Percentiles rank a stretch among this genome's conserved stretches.
Evolutionary conservation across 2,329 filamentous ascomycete species (phyloP).

Genomic region (Diaporthe ampelina): DNA sequence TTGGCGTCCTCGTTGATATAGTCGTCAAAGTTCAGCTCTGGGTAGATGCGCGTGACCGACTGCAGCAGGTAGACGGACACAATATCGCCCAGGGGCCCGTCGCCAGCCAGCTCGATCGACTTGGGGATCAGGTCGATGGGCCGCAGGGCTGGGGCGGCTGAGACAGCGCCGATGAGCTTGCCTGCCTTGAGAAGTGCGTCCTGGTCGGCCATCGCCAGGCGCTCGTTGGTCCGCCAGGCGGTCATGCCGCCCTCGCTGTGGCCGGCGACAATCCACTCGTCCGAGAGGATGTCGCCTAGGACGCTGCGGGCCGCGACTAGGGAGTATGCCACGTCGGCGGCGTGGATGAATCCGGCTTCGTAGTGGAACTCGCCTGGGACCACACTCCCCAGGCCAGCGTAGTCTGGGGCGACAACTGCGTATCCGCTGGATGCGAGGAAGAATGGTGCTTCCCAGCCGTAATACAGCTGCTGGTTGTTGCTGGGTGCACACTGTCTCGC

Average conservation of each 20-base stretch:
- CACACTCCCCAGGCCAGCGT: slow-evolving; percentile 4
- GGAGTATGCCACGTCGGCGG: neutral
- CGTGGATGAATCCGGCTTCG: neutral
- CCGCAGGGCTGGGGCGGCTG: slow-evolving; percentile 5
- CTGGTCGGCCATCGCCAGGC: neutral
- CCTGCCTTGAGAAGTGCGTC: neutral
- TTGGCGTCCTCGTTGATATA: slow-evolving; percentile 5
- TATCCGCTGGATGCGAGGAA: neutral
- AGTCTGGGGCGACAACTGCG: slow-evolving; percentile 4
- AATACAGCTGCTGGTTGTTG: neutral
- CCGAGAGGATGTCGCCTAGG: neutral
- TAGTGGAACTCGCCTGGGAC: slow-evolving; percentile 10
- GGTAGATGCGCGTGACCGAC: slow-evolving; percentile 6
- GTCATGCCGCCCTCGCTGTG: slow-evolving; percentile 12
- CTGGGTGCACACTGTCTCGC: neutral
- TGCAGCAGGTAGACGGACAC: slow-evolving; percentile 10
- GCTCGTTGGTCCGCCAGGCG: slow-evolving; percentile 4
- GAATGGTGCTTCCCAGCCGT: slow-evolving; percentile 3
- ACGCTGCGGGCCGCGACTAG: neutral
- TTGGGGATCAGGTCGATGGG: slow-evolving; percentile 15
- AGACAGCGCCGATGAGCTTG: neutral
- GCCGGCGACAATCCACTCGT: slow-evolving; percentile 12
- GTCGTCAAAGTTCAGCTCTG: neutral
- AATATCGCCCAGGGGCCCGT: slow-evolving; percentile 13
- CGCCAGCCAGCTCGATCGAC: slow-evolving; percentile 1